Evolutionary conservation across 345 rosid species (phyloP).

Genomic region (Populus alba): DNA sequence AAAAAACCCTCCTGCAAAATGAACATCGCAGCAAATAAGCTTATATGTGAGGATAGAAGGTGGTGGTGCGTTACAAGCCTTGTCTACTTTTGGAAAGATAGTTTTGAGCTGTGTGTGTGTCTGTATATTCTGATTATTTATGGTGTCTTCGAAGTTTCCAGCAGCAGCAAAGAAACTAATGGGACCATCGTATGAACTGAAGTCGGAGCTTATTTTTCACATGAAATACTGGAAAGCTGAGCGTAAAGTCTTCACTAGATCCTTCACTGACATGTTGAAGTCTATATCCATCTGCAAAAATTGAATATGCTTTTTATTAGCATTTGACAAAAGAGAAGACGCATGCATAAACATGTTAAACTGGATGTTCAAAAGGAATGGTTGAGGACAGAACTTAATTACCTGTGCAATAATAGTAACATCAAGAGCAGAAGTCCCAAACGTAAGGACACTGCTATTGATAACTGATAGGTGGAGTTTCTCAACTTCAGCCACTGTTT

Average conservation of each 20-base stretch:
- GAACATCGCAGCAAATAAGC: constrained; percentile 41
- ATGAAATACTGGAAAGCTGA: constrained; percentile 43
- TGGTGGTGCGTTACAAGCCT: constrained; percentile 29
- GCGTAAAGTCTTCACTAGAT: constrained; percentile 62
- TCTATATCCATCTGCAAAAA: constrained; percentile 62
- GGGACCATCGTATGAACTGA: neutral
- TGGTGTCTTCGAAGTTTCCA: neutral
- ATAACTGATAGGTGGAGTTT: constrained; percentile 48
- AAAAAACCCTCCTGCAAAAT: constrained; percentile 41
- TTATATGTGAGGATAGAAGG: constrained; percentile 24
- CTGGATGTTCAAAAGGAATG: neutral
- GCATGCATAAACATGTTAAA: neutral
- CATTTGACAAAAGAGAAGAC: neutral
- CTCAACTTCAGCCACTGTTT: constrained; percentile 62
- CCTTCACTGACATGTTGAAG: constrained; percentile 59
- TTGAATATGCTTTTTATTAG: neutral
- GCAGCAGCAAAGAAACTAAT: neutral
- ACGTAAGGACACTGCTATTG: constrained; percentile 62
- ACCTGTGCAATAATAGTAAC: constrained; percentile 76
- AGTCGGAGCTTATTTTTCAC: constrained; percentile 32
- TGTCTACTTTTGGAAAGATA: constrained; percentile 2
- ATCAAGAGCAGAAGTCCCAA: constrained; percentile 65
- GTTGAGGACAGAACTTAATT: constrained; percentile 3
- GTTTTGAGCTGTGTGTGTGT: neutral
- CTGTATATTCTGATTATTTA: constrained; percentile 1